phyloP scores from a whole-genome alignment of 2,329 filamentous ascomycete genomes.

The Fusarium sp. region DNA sequence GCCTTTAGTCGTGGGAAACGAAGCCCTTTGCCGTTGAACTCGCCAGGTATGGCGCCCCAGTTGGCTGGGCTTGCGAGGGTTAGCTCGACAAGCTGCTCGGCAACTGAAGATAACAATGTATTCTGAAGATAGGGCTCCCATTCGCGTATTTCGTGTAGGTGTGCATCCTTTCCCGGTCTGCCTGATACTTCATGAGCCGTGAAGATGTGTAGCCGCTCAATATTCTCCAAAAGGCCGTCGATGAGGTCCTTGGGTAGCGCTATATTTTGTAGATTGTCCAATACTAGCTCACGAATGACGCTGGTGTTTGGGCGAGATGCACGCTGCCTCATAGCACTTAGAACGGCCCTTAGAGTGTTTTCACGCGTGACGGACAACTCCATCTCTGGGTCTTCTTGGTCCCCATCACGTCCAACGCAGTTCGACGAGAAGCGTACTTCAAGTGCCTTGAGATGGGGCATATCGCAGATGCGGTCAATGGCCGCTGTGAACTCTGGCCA shows the following conservation, averaged over 20 bases:
- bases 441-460: constrained; percentile 2
- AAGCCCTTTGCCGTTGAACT: constrained; percentile 37
- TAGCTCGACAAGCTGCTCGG: constrained; percentile 35
- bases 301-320: not conserved
- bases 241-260: constrained; percentile 17
- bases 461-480: not conserved
- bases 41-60: constrained; percentile 38
- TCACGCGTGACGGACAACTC: not conserved
- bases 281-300: constrained; percentile 25
- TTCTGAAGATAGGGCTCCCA: constrained; percentile 40
- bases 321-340: not conserved
- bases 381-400: not conserved
- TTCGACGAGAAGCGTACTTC: not conserved
- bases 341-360: not conserved
- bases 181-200: not conserved
- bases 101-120: constrained; percentile 18
- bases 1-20: constrained; percentile 34
- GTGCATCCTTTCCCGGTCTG: constrained; percentile 9
- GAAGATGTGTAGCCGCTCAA: constrained; percentile 31
- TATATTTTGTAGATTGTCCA: constrained; percentile 38
- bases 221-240: constrained; percentile 14
- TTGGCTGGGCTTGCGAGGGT: constrained; percentile 21
- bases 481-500: constrained; percentile 1
- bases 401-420: not conserved
- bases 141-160: constrained; percentile 17